Conservation (phyloP, 2,329 filamentous ascomycete genomes). For the Colletotrichum sp. region DNA sequence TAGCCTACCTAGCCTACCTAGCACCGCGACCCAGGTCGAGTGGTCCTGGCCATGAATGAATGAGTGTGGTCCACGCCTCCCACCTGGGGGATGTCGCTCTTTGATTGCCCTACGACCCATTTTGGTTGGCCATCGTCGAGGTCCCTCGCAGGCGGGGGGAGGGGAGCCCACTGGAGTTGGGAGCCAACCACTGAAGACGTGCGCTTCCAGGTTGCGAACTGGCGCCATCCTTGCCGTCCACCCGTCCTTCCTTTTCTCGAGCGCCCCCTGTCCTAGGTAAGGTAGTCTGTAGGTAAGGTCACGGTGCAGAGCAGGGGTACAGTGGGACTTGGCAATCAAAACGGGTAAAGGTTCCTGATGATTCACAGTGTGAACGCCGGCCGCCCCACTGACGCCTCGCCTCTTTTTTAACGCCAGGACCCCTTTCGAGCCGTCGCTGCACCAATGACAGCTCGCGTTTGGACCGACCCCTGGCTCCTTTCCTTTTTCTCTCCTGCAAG, state of each 20-base stretch:
- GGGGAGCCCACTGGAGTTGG: background rate
- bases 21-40: background rate
- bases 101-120: slow-evolving; percentile 15
- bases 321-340: background rate
- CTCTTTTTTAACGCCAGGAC: background rate
- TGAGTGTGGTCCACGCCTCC: background rate
- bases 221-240: slow-evolving; percentile 12
- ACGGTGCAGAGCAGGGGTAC: background rate
- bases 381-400: background rate
- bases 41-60: background rate
- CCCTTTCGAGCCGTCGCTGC: background rate
- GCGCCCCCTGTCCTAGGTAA: background rate
- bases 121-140: background rate
- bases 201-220: background rate
- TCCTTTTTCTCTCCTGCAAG: background rate
- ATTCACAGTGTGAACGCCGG: slow-evolving; percentile 9
- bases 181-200: slow-evolving; percentile 6
- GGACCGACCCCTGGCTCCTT: background rate
- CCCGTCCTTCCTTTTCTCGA: slow-evolving; percentile 13
- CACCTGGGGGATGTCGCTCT: slow-evolving; percentile 20
- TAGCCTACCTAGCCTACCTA: background rate
- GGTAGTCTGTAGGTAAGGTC: background rate
- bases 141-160: background rate
- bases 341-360: background rate
- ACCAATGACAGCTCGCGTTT: slow-evolving; percentile 10